These are phyloP conservation scores for Chlorella vulgaris DNA, from an alignment of 139 green algal genomes.

Conservation along the genomic window DNA sequence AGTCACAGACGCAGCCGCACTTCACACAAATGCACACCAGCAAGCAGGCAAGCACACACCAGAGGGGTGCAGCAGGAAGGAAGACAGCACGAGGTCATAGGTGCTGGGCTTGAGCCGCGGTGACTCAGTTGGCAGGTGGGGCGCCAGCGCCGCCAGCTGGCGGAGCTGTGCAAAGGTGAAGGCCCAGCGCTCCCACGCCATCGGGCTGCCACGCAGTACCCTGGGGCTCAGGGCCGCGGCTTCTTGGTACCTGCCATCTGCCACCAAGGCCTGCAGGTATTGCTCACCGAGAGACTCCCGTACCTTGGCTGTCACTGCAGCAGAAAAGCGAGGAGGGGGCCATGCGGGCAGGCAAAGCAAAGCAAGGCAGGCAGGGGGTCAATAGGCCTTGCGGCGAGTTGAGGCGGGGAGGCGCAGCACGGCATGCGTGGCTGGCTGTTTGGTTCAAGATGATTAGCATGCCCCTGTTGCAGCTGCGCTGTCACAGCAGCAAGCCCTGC, in stretches of 20 bases:
- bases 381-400: no score
- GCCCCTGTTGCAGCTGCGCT: no score
- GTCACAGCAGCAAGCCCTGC: no score
- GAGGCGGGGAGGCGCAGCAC: no score
- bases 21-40: not conserved
- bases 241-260: conserved; percentile 47
- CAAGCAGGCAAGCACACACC: not conserved
- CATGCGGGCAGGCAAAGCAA: not conserved
- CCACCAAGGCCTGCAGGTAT: conserved; percentile 60
- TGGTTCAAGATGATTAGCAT: no score
- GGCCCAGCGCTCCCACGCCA: conserved; percentile 79
- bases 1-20: not conserved
- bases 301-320: conserved; percentile 17
- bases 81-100: conserved; percentile 87
- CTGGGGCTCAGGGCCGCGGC: conserved; percentile 62
- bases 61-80: conserved; percentile 52
- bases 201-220: conserved; percentile 58
- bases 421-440: no score
- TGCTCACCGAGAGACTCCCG: conserved; percentile 42
- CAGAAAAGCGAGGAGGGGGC: not conserved
- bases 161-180: conserved; percentile 73
- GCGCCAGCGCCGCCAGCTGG: conserved; percentile 79
- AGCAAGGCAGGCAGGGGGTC: not conserved
- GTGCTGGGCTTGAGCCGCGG: conserved; percentile 63
- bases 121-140: conserved; percentile 72